phyloP scores from a whole-genome alignment of 192 early-diverging fungal genomes.

The Coemansia sp. region DNA sequence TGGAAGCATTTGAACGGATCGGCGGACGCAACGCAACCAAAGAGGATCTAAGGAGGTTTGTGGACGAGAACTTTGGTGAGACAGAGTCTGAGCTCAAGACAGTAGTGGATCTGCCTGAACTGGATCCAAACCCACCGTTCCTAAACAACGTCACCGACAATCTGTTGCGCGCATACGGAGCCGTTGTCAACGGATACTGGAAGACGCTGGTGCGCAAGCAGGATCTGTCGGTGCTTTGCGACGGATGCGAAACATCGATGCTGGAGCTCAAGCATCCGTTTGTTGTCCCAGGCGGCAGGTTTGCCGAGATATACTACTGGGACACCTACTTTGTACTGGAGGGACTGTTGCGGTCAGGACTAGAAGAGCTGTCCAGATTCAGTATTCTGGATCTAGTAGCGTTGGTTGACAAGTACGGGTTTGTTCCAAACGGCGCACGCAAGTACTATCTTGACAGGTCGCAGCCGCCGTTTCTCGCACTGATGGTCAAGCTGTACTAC shows the following conservation, averaged over 20 bases:
- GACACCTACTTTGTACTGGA: conserved; percentile 70
- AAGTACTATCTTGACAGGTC: conserved; percentile 75
- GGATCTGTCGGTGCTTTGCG: conserved; percentile 55
- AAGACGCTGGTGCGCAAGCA: conserved; percentile 58
- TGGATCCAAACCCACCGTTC: conserved; percentile 47
- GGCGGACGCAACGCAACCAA: conserved; percentile 37
- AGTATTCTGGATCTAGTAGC: conserved; percentile 66
- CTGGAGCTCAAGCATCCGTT: conserved; percentile 61
- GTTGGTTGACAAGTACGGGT: conserved; percentile 62
- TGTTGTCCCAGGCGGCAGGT: conserved; percentile 73
- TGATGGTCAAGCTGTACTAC: conserved; percentile 68
- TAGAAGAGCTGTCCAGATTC: conserved; percentile 49
- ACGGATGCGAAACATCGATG: conserved; percentile 60
- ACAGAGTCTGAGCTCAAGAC: conserved; percentile 55
- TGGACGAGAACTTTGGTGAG: conserved; percentile 61
- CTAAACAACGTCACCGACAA: conserved; percentile 50
- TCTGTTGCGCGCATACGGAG: conserved; percentile 54
- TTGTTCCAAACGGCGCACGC: conserved; percentile 76
- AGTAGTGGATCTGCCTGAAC: conserved; percentile 33
- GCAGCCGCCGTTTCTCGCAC: conserved; percentile 69
- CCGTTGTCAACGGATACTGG: conserved; percentile 61
- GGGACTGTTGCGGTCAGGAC: conserved; percentile 61
- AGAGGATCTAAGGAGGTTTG: conserved; percentile 50
- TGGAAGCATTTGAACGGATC: conserved; percentile 55
- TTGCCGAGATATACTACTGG: conserved; percentile 78